Percentiles rank a stretch among this genome's conserved stretches.
Conservation (phyloP, 495 filamentous ascomycete genomes). For the Usnea hakonensis region DNA sequence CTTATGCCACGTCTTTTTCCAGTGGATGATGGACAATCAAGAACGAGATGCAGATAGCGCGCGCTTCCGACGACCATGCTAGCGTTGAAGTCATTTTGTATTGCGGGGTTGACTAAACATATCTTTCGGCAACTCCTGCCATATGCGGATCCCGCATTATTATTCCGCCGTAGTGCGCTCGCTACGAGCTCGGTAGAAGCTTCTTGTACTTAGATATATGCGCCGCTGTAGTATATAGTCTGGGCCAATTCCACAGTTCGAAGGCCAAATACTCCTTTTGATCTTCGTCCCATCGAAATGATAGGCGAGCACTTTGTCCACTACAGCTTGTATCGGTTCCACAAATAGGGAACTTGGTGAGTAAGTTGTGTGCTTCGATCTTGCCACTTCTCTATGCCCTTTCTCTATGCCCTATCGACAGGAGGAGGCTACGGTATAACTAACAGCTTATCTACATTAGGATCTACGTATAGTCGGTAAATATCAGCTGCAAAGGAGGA, state of each 20-base stretch:
- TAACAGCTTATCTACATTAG: not conserved
- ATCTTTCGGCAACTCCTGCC: too few relatives aligned
- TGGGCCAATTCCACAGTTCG: too few relatives aligned
- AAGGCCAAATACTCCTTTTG: too few relatives aligned
- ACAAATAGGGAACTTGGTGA: not conserved
- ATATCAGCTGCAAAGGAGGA: not conserved
- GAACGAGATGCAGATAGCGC: slow-evolving; percentile 13
- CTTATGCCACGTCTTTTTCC: too few relatives aligned
- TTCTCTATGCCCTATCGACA: not conserved
- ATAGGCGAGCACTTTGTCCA: not conserved
- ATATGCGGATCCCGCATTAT: too few relatives aligned
- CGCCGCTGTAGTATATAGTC: too few relatives aligned
- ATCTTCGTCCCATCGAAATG: not conserved
- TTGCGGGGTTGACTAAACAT: slow-evolving; percentile 9
- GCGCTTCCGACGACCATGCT: slow-evolving; percentile 7
- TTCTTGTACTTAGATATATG: too few relatives aligned
- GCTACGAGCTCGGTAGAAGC: too few relatives aligned
- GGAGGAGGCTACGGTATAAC: not conserved
- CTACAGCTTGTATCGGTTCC: not conserved
- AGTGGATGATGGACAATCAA: not conserved
- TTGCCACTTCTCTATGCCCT: too few relatives aligned
- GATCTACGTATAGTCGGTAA: not conserved
- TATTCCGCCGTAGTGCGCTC: too few relatives aligned
- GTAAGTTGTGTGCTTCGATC: not conserved
- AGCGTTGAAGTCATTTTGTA: not conserved